Evolutionary conservation across 2,329 filamentous ascomycete species (phyloP), one percentile per base, ranked within the genome.

Genomic region (Parascedosporium putredinis): DNA sequence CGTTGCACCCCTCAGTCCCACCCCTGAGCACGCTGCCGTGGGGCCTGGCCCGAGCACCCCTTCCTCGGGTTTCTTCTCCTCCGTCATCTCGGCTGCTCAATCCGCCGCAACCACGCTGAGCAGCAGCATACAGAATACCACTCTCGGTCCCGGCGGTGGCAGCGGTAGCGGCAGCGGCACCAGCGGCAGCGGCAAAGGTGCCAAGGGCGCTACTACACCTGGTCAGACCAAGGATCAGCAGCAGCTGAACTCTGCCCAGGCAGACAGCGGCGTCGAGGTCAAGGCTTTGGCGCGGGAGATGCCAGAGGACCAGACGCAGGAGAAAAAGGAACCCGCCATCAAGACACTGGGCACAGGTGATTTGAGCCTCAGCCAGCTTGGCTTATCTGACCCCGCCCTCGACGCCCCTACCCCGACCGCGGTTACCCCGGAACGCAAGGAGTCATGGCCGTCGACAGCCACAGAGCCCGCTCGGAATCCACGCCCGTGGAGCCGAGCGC

Each of bases 271-370:
- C 59, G 34, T 72, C 50, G 67, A 74, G 56, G 63, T 70, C 34
- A 70, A 74, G 51, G 64, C 69, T n/a, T 64, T 67, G 10, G 60
- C 64, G 8, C 68, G 67, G 9, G 66, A 68, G 9, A 50, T 60
- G n/a, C 64, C 67, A 22, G 61, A 29, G 27, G 46, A 48, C 47
- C 61, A 59, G 47, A 64, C 57, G 50, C 72, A 69, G 63, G 73
- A 73, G 50, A 75, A 76, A 53, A 86, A 81, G 58, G 83, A 88
- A 56, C 79, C 83, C 10, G 89, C 93, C 1, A 78, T 96, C 2
- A 88, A 91, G 60, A 97, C 93, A 1, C 73, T 98, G 46, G 93
- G 93, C 10, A 81, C 81, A 59, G 93, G 93, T 4, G 87, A 96
- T 60, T 72, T 98, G 45, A 95, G 88, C 63, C 75, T 97, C 51